These are phyloP conservation scores for Fusarium robinianum DNA, from an alignment of 2,329 filamentous ascomycete genomes.

Conservation along the genomic window DNA sequence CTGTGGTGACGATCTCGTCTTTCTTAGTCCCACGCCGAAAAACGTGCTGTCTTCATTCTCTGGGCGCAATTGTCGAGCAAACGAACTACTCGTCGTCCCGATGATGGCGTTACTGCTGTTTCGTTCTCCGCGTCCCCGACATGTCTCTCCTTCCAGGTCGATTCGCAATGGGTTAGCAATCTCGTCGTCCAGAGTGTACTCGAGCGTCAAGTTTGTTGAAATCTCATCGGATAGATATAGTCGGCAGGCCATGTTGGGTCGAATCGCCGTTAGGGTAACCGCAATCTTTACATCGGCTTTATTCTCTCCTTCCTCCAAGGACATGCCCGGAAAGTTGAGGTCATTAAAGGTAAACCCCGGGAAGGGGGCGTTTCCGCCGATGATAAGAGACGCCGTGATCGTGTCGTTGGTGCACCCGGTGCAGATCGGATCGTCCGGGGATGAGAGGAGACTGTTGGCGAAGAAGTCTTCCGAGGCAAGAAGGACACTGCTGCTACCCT, in stretches of 20 bases:
- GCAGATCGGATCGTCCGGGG: slow-evolving; percentile 28
- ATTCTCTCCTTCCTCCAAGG: slow-evolving; percentile 18
- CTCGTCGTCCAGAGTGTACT: slow-evolving; percentile 17
- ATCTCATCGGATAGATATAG: slow-evolving; percentile 28
- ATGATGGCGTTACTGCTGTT: slow-evolving; percentile 26
- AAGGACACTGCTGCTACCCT: slow-evolving; percentile 27
- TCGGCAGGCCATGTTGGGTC: slow-evolving; percentile 38
- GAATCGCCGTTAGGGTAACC: slow-evolving; percentile 39
- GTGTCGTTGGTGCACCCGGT: slow-evolving; percentile 38
- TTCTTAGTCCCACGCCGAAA: slow-evolving; percentile 29
- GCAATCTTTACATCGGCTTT: slow-evolving; percentile 22
- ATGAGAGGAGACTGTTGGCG: slow-evolving; percentile 33
- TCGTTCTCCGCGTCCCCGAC: slow-evolving; percentile 12
- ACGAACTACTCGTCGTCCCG: slow-evolving; percentile 12
- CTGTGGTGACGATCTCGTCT: slow-evolving; percentile 30
- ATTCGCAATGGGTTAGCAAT: slow-evolving; percentile 30
- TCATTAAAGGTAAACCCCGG: slow-evolving; percentile 44
- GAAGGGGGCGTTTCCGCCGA: slow-evolving; percentile 42
- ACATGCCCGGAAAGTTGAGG: slow-evolving; percentile 35
- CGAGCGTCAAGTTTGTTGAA: slow-evolving; percentile 33
- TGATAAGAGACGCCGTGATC: slow-evolving; percentile 41
- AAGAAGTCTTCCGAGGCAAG: slow-evolving; percentile 40
- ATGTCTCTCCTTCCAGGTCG: slow-evolving; percentile 30
- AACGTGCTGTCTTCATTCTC: slow-evolving; percentile 3
- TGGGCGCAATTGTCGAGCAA: not conserved